phyloP scores from a whole-genome alignment of 2,329 filamentous ascomycete genomes.

The Fusarium sp. region DNA sequence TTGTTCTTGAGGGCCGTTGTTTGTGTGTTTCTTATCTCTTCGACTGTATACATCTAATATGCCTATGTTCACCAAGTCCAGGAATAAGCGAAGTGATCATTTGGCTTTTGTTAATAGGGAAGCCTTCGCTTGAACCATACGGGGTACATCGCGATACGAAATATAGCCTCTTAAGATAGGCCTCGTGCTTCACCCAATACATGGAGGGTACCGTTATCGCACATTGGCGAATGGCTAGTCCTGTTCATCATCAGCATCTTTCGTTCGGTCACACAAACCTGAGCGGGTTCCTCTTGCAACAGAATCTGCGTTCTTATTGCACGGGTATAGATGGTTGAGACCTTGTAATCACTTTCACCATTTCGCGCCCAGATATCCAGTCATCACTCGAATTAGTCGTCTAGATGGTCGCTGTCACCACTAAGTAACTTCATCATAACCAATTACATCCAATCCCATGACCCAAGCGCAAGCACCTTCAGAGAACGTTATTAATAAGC shows the following conservation, averaged over 20 bases:
- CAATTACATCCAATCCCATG: slow-evolving; percentile 15
- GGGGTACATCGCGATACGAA: neutral
- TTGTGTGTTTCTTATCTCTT: neutral
- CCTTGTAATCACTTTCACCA: slow-evolving; percentile 8
- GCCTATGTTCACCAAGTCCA: neutral
- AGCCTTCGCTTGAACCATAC: too few relatives aligned
- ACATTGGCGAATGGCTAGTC: neutral
- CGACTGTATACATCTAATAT: neutral
- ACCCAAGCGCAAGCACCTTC: slow-evolving; percentile 29
- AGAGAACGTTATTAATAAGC: neutral
- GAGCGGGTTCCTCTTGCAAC: neutral
- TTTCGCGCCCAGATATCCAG: slow-evolving; percentile 1
- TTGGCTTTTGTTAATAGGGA: neutral
- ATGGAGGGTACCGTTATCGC: neutral
- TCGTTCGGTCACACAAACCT: neutral
- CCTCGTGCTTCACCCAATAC: neutral
- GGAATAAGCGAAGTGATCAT: neutral
- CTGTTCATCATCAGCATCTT: neutral
- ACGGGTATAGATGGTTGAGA: neutral
- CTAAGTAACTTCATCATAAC: slow-evolving; percentile 5
- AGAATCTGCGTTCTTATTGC: neutral
- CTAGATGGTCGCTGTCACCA: slow-evolving; percentile 6
- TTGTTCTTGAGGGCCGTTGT: neutral
- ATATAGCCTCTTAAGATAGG: neutral
- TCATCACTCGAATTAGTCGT: slow-evolving; percentile 10